These are phyloP conservation scores for Geotrichum histeridarum DNA, from an alignment of 1,139 yeast species.

Conservation along the genomic window DNA sequence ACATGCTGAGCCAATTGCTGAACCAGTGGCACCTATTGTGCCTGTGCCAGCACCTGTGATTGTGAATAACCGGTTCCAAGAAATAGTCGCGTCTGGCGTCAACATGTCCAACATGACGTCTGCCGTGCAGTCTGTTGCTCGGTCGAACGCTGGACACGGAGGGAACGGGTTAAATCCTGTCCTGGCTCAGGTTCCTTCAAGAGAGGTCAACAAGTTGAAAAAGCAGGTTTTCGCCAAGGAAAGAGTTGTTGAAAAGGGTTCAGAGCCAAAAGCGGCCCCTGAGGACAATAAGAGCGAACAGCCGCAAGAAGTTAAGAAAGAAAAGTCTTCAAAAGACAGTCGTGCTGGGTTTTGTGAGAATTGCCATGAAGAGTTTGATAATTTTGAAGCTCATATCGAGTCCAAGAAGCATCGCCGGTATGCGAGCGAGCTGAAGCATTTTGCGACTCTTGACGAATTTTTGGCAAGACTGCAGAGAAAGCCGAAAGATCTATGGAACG, in stretches of 20 bases:
- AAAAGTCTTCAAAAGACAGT: background rate
- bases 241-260: background rate
- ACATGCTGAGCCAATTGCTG: background rate
- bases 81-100: conserved; percentile 77
- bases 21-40: background rate
- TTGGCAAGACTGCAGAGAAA: background rate
- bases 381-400: conserved; percentile 68
- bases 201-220: conserved; percentile 57
- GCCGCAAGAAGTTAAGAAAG: background rate
- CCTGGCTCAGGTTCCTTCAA: conserved; percentile 62
- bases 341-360: conserved; percentile 68
- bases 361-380: conserved; percentile 80
- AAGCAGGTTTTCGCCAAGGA: conserved; percentile 39
- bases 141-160: conserved; percentile 40
- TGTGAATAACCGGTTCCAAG: conserved; percentile 42
- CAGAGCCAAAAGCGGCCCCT: background rate
- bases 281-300: conserved; percentile 20
- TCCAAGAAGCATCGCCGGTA: conserved; percentile 73
- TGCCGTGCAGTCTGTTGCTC: conserved; percentile 34
- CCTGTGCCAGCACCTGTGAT: background rate
- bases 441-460: conserved; percentile 54
- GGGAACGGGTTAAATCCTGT: conserved; percentile 67
- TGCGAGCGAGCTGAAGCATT: conserved; percentile 69
- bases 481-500: background rate
- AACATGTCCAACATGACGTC: conserved; percentile 55